Conservation (phyloP, 768 basidiomycete species). For the Paxillus involutus region DNA sequence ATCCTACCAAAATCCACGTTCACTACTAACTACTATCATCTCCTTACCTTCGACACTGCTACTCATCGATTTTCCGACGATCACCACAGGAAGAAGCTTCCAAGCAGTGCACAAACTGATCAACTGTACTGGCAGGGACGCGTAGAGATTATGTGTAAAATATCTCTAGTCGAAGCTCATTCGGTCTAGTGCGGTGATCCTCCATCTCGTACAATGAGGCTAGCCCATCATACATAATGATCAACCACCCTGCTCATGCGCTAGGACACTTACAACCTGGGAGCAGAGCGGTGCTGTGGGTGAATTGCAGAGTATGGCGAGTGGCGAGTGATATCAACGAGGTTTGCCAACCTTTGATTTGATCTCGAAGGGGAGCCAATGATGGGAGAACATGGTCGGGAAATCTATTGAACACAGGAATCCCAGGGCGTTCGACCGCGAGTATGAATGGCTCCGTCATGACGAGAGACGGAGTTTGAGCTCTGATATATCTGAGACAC, state of each 20-base stretch:
- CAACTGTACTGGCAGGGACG: not conserved
- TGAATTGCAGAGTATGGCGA: not conserved
- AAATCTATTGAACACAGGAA: constrained; percentile 6
- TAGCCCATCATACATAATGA: not conserved
- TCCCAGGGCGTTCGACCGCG: not conserved
- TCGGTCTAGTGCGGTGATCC: too few species aligned
- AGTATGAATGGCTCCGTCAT: constrained; percentile 17
- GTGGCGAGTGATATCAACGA: constrained; percentile 6
- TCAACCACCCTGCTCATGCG: not conserved
- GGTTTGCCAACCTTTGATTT: constrained; percentile 5
- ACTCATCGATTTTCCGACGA: not conserved
- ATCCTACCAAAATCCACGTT: too few species aligned
- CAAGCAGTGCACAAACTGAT: not conserved
- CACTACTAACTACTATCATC: not conserved
- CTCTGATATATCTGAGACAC: constrained; percentile 13
- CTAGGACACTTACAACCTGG: not conserved
- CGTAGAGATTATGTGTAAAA: not conserved
- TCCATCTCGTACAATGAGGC: too few species aligned
- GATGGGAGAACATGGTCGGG: constrained; percentile 2
- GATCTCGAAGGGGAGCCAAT: not conserved
- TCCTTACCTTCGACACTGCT: too few species aligned
- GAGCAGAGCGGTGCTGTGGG: constrained; percentile 13
- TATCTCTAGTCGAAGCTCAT: too few species aligned
- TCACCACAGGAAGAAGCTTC: not conserved
- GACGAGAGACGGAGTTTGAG: constrained; percentile 17